Conservation (phyloP, 768 basidiomycete genomes). For the Pleurotus giganteus region DNA sequence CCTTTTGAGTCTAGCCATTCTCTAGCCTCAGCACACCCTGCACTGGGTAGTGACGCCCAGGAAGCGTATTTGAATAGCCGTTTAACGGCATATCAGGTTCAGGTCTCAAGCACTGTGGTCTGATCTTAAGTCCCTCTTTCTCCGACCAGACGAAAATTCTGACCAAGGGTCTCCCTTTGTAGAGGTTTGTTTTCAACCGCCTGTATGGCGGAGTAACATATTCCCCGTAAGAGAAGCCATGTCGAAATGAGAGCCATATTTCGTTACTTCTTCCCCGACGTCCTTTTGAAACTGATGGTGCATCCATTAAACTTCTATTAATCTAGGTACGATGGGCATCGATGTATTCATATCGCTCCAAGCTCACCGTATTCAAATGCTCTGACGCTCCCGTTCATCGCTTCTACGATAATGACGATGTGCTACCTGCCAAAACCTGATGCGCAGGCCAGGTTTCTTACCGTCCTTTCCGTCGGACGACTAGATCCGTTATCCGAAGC, state of each 20-base stretch:
- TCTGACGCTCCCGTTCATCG: not conserved
- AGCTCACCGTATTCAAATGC: not conserved
- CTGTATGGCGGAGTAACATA: not conserved
- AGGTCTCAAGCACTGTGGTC: not conserved
- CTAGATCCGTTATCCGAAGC: conserved; percentile 11
- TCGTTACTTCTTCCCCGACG: not conserved
- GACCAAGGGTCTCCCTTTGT: not conserved
- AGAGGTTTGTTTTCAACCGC: not conserved
- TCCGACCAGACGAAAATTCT: not conserved
- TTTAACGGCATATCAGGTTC: not conserved
- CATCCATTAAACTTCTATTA: not conserved
- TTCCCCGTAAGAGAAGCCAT: not conserved
- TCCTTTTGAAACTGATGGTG: not conserved
- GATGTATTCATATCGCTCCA: conserved; percentile 3
- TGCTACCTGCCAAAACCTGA: not conserved
- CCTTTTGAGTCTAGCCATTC: not conserved
- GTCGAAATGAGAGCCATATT: not conserved
- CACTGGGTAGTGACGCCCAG: not conserved
- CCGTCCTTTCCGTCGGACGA: not conserved
- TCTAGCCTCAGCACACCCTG: not conserved
- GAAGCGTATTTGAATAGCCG: not conserved
- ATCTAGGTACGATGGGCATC: not conserved
- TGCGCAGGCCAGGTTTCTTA: not conserved
- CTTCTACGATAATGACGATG: conserved; percentile 8
- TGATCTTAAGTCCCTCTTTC: not conserved